Conservation (phyloP, 140 eudicot genomes). For the Senecio squalidus region DNA sequence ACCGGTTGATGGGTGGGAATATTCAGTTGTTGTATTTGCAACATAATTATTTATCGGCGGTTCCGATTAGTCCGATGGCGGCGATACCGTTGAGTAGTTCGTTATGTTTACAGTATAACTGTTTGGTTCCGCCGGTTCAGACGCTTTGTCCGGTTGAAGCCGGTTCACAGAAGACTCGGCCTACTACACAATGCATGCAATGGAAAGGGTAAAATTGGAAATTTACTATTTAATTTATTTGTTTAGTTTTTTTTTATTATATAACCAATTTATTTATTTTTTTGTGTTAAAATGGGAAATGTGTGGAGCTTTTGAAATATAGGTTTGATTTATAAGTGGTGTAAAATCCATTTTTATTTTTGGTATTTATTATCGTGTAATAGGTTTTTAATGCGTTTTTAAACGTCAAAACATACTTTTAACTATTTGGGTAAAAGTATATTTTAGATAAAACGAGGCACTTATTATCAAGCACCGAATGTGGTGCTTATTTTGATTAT, state of each 20-base stretch:
- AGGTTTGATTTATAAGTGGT: not conserved
- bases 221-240: not conserved
- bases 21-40: slow-evolving; percentile 75
- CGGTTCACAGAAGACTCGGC: slow-evolving; percentile 82
- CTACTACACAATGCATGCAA: slow-evolving; percentile 63
- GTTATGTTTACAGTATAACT: slow-evolving; percentile 88
- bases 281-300: not conserved
- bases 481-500: no score
- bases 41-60: slow-evolving; percentile 74
- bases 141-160: slow-evolving; percentile 91
- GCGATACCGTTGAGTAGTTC: slow-evolving; percentile 80
- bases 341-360: no score
- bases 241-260: slow-evolving; percentile 6
- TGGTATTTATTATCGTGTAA: no score
- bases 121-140: slow-evolving; percentile 86
- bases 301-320: not conserved
- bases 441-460: no score
- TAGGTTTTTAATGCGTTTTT: no score
- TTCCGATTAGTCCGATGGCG: slow-evolving; percentile 66
- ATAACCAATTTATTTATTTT: slow-evolving; percentile 3
- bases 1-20: slow-evolving; percentile 59
- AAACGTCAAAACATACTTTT: no score
- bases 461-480: no score
- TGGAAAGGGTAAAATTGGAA: slow-evolving; percentile 62
- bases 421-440: no score